Percentiles rank a stretch among this genome's conserved stretches.
phyloP scores from a whole-genome alignment of 805 yeast species.

The Spathaspora boniae region DNA sequence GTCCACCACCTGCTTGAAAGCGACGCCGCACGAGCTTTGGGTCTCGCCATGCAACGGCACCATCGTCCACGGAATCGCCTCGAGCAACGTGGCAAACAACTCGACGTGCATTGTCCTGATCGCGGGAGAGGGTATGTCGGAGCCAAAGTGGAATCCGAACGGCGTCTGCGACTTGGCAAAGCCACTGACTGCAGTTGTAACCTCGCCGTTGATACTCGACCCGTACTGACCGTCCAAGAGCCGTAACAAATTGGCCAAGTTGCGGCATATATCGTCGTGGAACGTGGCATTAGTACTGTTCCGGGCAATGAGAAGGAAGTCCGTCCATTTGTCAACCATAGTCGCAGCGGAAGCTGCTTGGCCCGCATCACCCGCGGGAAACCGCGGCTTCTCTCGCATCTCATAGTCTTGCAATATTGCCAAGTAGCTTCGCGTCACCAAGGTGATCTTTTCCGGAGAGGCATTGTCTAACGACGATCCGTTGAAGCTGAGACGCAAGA shows the following conservation, averaged over 20 bases:
- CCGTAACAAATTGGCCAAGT: constrained; percentile 52
- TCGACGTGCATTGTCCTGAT: constrained; percentile 46
- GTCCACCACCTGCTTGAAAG: constrained; percentile 67
- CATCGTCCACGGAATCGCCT: constrained; percentile 66
- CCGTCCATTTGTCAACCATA: constrained; percentile 14
- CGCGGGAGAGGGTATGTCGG: constrained; percentile 30
- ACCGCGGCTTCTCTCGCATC: constrained; percentile 57
- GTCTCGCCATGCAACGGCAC: constrained; percentile 25
- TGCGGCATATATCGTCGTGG: constrained; percentile 70
- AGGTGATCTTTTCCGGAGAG: constrained; percentile 64
- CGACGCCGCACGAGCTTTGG: constrained; percentile 42
- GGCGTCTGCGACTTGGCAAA: constrained; percentile 30
- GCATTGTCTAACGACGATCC: constrained; percentile 57
- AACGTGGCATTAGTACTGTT: constrained; percentile 45
- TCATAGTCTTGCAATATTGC: constrained; percentile 65
- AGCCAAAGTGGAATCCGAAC: constrained; percentile 38
- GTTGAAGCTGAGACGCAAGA: constrained; percentile 60
- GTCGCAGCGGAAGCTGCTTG: constrained; percentile 1
- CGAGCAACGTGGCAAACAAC: constrained; percentile 65
- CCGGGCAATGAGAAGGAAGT: constrained; percentile 40
- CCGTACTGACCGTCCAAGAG: constrained; percentile 57
- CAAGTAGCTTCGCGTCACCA: constrained; percentile 69
- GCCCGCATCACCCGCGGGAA: constrained; percentile 51
- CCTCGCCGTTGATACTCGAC: constrained; percentile 34
- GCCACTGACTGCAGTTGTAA: too few species aligned